These are phyloP conservation scores for Pythium monospermum DNA, from an alignment of 352 stramenopile genomes.

Conservation along the genomic window DNA sequence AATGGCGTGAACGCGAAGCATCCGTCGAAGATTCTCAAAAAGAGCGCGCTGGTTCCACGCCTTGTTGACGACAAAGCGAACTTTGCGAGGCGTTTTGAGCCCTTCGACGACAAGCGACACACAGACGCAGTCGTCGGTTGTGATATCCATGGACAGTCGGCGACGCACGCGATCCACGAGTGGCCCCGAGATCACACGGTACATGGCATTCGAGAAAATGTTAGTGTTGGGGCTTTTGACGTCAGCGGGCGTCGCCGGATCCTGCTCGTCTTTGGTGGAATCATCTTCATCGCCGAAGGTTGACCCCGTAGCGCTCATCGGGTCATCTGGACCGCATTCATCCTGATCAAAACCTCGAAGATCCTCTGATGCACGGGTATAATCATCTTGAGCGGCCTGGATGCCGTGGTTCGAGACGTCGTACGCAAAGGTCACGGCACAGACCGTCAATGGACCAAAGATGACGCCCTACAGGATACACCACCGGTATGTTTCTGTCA, in stretches of 20 bases:
- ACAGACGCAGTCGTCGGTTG: constrained; percentile 65
- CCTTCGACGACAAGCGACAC: constrained; percentile 68
- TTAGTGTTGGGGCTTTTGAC: constrained; percentile 37
- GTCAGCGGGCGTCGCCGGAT: constrained; percentile 1
- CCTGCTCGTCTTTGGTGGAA: constrained; percentile 23
- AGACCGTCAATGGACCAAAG: constrained; percentile 79
- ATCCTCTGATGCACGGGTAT: constrained; percentile 35
- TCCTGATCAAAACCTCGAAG: constrained; percentile 17
- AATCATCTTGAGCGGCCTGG: constrained; percentile 75
- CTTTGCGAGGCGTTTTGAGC: constrained; percentile 44
- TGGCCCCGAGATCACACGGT: constrained; percentile 72
- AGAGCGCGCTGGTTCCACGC: constrained; percentile 49
- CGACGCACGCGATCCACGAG: constrained; percentile 73
- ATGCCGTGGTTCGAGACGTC: constrained; percentile 86
- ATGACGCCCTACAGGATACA: constrained; percentile 79
- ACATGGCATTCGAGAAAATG: constrained; percentile 82
- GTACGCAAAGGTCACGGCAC: constrained; percentile 79
- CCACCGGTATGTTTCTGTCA: no score
- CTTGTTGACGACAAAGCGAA: constrained; percentile 76
- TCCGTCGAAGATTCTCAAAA: constrained; percentile 60
- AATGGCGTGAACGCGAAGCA: constrained; percentile 63
- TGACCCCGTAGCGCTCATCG: constrained; percentile 32
- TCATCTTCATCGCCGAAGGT: constrained; percentile 56
- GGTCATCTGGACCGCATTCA: constrained; percentile 12
- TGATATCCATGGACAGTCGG: constrained; percentile 74